These are phyloP conservation scores for Neurospora sp. DNA, from an alignment of 495 filamentous ascomycete species.

Conservation along the genomic window DNA sequence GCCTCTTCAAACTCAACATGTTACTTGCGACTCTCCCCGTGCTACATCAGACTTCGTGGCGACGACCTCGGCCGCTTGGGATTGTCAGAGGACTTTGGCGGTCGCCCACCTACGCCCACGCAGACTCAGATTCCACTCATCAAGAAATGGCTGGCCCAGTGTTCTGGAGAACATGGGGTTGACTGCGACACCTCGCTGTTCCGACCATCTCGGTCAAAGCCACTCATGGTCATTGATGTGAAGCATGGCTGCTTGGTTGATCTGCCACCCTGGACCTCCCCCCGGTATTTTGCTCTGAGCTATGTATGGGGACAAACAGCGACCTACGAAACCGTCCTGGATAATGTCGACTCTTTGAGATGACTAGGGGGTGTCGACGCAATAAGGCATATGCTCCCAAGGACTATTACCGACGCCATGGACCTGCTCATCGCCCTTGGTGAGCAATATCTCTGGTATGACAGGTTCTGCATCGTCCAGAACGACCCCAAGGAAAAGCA, in stretches of 20 bases:
- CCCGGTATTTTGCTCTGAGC: background rate
- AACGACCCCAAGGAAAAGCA: background rate
- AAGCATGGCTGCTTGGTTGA: background rate
- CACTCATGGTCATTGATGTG: background rate
- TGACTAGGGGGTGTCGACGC: background rate
- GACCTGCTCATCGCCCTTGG: background rate
- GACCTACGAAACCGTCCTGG: background rate
- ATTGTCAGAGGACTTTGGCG: background rate
- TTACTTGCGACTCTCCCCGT: background rate
- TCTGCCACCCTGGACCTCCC: background rate
- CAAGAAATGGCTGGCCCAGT: background rate
- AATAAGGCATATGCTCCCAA: background rate
- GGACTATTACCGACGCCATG: background rate
- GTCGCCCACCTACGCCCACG: background rate
- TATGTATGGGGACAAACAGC: background rate
- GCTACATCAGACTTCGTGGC: background rate
- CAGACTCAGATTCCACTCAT: background rate
- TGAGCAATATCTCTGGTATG: background rate
- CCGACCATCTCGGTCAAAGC: background rate
- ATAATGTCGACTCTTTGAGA: background rate
- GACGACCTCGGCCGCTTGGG: background rate
- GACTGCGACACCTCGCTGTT: background rate
- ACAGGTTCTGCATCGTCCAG: background rate
- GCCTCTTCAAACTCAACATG: background rate
- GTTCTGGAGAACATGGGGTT: background rate